Percentiles rank a stretch among this genome's conserved stretches.
phyloP scores from a whole-genome alignment of 495 filamentous ascomycete species.

The Friedmanniomyces simplex region DNA sequence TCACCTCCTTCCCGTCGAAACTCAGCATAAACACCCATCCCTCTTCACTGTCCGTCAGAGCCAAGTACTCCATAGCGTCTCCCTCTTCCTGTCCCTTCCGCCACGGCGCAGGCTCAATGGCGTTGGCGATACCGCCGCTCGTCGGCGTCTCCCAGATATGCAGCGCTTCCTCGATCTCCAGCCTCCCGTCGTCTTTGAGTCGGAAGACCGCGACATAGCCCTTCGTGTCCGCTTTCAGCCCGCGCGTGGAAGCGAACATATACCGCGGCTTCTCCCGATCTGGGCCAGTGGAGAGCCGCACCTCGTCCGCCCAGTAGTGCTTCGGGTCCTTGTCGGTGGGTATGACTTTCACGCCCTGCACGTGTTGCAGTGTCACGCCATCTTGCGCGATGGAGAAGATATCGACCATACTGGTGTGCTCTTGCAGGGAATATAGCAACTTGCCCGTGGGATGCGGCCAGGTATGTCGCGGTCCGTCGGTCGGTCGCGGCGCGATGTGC shows the following conservation, averaged over 20 bases:
- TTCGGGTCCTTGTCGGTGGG: constrained; percentile 14
- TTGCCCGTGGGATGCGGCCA: constrained; percentile 20
- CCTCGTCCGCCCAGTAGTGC: constrained; percentile 22
- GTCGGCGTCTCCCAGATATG: constrained; percentile 21
- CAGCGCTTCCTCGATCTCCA: constrained; percentile 8
- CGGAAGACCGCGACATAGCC: constrained; percentile 18
- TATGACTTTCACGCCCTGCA: constrained; percentile 15
- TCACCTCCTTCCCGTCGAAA: constrained; percentile 17
- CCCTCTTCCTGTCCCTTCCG: neutral
- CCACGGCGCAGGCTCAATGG: constrained; percentile 19
- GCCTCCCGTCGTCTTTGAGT: constrained; percentile 1
- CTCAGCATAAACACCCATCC: constrained; percentile 16
- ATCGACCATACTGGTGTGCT: constrained; percentile 22
- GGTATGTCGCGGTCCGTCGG: constrained; percentile 20
- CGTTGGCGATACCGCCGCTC: constrained; percentile 17
- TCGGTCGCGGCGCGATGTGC: constrained; percentile 10
- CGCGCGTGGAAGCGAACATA: constrained; percentile 18
- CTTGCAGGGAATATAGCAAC: constrained; percentile 19
- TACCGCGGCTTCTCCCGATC: constrained; percentile 11
- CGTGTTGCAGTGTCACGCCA: constrained; percentile 12
- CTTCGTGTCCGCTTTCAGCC: constrained; percentile 14
- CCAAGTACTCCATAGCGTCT: constrained; percentile 11
- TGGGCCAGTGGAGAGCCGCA: constrained; percentile 12
- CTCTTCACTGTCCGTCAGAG: constrained; percentile 19
- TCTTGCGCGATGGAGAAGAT: constrained; percentile 13